Base-by-base conservation (phyloP, 106 monocot genomes). In the Triglochin maritima region DNA sequence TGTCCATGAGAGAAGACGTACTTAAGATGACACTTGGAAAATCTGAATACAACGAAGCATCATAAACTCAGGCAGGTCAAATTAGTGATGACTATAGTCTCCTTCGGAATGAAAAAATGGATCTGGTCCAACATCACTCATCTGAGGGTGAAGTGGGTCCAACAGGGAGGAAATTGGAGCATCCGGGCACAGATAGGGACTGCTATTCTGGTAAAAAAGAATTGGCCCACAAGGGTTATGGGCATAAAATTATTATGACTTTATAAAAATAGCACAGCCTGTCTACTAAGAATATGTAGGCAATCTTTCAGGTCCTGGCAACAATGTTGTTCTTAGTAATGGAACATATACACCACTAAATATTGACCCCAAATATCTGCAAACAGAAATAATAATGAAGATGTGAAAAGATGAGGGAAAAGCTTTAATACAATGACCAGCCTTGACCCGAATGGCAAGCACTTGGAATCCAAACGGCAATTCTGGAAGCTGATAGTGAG, bases 291-390 rank as follows among this genome's bases (percentile, higher is more conserved):
- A 44, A 62, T 12, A 12, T 62, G 46, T 17, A 45, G 12, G 45
- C 46, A 11, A 44, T 62, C 9, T 62, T 17, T 62, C 45, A 43
- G 13, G 62, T 9, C n/a, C 46, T 14, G 61, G 44, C 4, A 45
- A 29, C 13, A 61, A 44, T 61, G 41, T 44, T 6, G 61, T 61
- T 61, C 12, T 44, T 43, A 44, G 45, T 61, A 41, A 12, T 15
- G 61, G 43, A 61, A 44, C 61, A 61, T 61, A 61, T 61, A 61
- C 55, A 45, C 44, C 61, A 61, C 61, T 44, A 44, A 44, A 61
- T 10, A 62, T 12, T 62, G 62, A 62, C 42, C 62, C 62, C 43
- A 62, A 62, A 46, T 45, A 11, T 44, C 3, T 11, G 44, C 12
- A 5, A 9, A 62, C 44, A 10, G 3, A 45, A 4, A 29, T 44